Evolutionary conservation across 768 basidiomycete genomes (phyloP).

Genomic region (Termitomyces sp.): DNA sequence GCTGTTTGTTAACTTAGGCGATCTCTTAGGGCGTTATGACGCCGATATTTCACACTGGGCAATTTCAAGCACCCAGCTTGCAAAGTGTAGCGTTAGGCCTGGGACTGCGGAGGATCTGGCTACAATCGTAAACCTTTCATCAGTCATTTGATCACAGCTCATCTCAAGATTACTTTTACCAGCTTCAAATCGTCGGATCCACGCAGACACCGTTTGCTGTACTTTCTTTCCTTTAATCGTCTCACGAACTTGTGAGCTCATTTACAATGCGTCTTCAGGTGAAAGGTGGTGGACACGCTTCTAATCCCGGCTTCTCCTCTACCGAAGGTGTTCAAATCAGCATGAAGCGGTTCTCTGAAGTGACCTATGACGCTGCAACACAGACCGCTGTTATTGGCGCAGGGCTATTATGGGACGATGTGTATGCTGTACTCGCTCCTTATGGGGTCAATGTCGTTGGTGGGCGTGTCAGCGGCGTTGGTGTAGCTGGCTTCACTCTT

Average conservation of each 20-base stretch:
- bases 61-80: slow-evolving; percentile 35
- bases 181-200: slow-evolving; percentile 44
- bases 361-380: slow-evolving; percentile 32
- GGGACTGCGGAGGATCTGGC: slow-evolving; percentile 46
- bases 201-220: slow-evolving; percentile 52
- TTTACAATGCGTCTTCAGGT: slow-evolving; percentile 27
- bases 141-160: not conserved
- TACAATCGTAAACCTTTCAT: slow-evolving; percentile 32
- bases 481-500: slow-evolving; percentile 53
- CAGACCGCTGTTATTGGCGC: slow-evolving; percentile 38
- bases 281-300: slow-evolving; percentile 57
- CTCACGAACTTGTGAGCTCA: not conserved
- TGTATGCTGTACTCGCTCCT: slow-evolving; percentile 45
- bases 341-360: slow-evolving; percentile 42
- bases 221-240: slow-evolving; percentile 1
- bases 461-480: slow-evolving; percentile 51
- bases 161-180: not conserved
- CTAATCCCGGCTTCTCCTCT: slow-evolving; percentile 55
- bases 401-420: slow-evolving; percentile 63
- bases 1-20: slow-evolving; percentile 10
- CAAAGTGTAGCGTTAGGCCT: slow-evolving; percentile 56
- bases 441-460: slow-evolving; percentile 52
- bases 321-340: slow-evolving; percentile 56
- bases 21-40: slow-evolving; percentile 22
- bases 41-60: slow-evolving; percentile 48